Conservation (phyloP, 2,329 filamentous ascomycete genomes). For the Clarireedia paspali region DNA sequence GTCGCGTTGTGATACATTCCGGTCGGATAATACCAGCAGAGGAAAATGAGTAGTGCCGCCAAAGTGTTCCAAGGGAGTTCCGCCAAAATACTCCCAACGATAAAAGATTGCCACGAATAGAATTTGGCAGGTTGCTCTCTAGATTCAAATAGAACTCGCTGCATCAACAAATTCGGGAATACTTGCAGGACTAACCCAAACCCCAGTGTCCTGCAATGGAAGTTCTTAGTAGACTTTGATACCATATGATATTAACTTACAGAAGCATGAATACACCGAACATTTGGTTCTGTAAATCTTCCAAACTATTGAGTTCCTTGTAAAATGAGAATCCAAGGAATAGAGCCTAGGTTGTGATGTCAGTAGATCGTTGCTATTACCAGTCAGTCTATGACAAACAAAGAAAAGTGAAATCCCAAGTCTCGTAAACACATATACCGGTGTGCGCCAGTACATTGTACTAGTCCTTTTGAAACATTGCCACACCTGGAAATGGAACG, state of each 20-base stretch:
- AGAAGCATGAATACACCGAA: slow-evolving; percentile 74
- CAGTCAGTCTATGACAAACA: slow-evolving; percentile 39
- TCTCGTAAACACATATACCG: slow-evolving; percentile 43
- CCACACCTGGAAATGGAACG: slow-evolving; percentile 44
- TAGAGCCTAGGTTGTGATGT: slow-evolving; percentile 30
- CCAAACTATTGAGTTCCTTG: slow-evolving; percentile 46
- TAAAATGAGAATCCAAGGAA: slow-evolving; percentile 69
- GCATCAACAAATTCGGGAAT: slow-evolving; percentile 58
- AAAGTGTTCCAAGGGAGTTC: slow-evolving; percentile 77
- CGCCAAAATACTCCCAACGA: slow-evolving; percentile 68
- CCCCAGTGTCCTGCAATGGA: slow-evolving; percentile 45
- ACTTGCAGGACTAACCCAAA: slow-evolving; percentile 71
- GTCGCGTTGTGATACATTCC: slow-evolving; percentile 66
- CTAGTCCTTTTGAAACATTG: slow-evolving; percentile 52
- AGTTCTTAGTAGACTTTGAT: not conserved
- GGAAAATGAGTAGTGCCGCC: slow-evolving; percentile 68
- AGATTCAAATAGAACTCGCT: slow-evolving; percentile 50
- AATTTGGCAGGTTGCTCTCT: slow-evolving; percentile 73
- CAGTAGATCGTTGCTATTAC: too few relatives aligned
- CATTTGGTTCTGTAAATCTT: slow-evolving; percentile 62
- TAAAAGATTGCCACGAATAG: slow-evolving; percentile 62
- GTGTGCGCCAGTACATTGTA: slow-evolving; percentile 56
- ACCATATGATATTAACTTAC: not conserved
- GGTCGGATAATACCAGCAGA: slow-evolving; percentile 81
- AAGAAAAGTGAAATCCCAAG: slow-evolving; percentile 16